A percentile compares a stretch with the other conserved stretches of the same genome.
Evolutionary conservation across 2,329 filamentous ascomycete species (phyloP).

Genomic region (Talaromyces marneffei): DNA sequence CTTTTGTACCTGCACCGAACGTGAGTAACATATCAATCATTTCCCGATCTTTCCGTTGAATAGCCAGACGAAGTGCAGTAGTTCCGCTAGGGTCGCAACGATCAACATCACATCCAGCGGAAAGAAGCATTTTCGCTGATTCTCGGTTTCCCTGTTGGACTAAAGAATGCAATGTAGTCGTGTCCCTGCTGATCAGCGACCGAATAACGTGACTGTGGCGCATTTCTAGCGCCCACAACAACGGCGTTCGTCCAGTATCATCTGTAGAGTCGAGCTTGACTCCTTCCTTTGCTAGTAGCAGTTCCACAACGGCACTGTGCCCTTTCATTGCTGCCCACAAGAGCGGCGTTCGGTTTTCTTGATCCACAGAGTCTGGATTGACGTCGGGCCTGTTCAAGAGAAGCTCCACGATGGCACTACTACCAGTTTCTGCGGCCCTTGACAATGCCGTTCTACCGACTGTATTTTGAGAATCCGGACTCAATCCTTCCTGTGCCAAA

Average conservation of each 20-base stretch:
- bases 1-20: neutral
- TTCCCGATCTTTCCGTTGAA: neutral
- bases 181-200: neutral
- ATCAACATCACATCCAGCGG: neutral
- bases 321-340: slow-evolving; percentile 1
- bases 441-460: slow-evolving; percentile 2
- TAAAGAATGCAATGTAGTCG: neutral
- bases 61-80: neutral
- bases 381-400: slow-evolving; percentile 1
- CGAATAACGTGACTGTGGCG: neutral
- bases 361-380: neutral
- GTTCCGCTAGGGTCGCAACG: neutral
- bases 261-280: neutral
- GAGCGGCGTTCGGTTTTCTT: neutral
- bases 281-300: neutral
- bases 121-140: neutral
- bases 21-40: neutral
- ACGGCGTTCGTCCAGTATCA: neutral
- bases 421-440: neutral
- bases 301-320: neutral
- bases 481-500: neutral
- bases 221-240: neutral
- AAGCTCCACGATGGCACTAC: neutral
- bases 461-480: neutral
- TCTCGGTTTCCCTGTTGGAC: neutral